Evolutionary conservation across 768 basidiomycete genomes (phyloP), one percentile per base, ranked within the genome.

Genomic region (Leucogyrophana mollusca): DNA sequence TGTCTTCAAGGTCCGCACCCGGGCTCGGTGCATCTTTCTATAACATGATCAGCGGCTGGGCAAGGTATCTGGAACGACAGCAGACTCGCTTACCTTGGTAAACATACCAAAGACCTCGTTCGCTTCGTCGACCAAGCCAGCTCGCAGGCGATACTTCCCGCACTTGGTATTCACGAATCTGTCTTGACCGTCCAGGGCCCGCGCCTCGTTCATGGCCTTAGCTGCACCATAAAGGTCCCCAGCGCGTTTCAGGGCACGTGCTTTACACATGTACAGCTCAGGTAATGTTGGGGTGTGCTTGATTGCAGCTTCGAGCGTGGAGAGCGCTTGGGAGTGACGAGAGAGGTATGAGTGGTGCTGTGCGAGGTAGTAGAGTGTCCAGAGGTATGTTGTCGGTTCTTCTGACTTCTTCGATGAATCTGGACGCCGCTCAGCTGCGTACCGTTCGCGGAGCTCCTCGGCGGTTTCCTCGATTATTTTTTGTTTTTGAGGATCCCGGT

Each of bases 291-390:
- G 96, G 0, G 96, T 97, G 59, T 98, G 96, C 17, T 67, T 56
- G 16, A 93, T 64, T 4, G 92, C 94, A 2, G 59, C 51, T 14
- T 82, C 72, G 13, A 98, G 71, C 4, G 87, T 68, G 13, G 73
- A 66, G 8, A 95, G 67, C 0, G 94, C 80, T 40, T 56, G 64
- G 17, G 54, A 48, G 37, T 74, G 56, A 36, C 65, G 58, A 1
- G 74, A 73, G 2, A 90, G 70, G 59, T 77, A 79, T 0, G 90
- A 87, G 58, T 90, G 76, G 60, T 94, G 94, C 56, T 95, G 91
- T 0, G 93, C 85, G 40, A 98, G 84, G 74, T 89, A 96, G 71
- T 95, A 98, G 32, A 97, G 79, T 9, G 88, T 85, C 96, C 96
- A 99, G 9, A 98, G 78, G 56, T 95, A 88, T 13, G 81, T 83